Evolutionary conservation across 148 eudicot genomes (phyloP), one percentile per base, ranked within the genome.

Genomic region (Silene uniflora): DNA sequence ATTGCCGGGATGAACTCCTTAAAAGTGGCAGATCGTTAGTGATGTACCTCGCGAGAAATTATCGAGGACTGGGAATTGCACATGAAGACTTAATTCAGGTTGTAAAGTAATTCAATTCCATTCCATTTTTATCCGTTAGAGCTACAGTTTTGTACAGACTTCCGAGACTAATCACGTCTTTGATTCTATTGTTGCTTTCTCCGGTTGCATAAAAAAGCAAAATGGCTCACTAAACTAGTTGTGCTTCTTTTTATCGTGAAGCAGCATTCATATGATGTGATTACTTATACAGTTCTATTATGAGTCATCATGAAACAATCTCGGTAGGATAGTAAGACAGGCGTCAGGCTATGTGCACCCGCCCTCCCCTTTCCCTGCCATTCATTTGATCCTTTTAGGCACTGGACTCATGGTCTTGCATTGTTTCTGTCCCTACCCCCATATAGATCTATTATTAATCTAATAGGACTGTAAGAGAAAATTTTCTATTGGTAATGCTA

Each of bases 31-130:
- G 87, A 46, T 85, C 97, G 39, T 83, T 91, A 67, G 92, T 93
- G 69, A 13, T 93, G 65, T 93, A 84, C 84, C 79, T 93, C 60
- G 88, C 98, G 14, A 88, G 85, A 83, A 87, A 86, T 69, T 93
- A 93, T 73, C 81, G 87, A 75, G 91, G 90, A 67, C 74, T 78
- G 59, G 98, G 97, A 69, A 73, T 93, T 23, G 88, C 87, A 52
- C 78, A 84, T 72, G 93, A 93, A 86, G 97, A 93, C 82, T 71
- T 93, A 70, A 81, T 91, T 76, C 98, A 93, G 97, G 98, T 81
- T 46, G 68, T 81, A 13, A 10, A 67, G 17, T 52, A 52, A 52
- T 12, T 52, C 56, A 52, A 0, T 10, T 52, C 9, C 42, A 7
- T 47, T 58, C 55, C 16, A 6, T 55, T 9, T 21, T 65, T 10